Evolutionary conservation across 192 early-diverging fungal genomes (phyloP), one percentile per base, ranked within the genome.

Genomic region (Linnemannia schmuckeri): DNA sequence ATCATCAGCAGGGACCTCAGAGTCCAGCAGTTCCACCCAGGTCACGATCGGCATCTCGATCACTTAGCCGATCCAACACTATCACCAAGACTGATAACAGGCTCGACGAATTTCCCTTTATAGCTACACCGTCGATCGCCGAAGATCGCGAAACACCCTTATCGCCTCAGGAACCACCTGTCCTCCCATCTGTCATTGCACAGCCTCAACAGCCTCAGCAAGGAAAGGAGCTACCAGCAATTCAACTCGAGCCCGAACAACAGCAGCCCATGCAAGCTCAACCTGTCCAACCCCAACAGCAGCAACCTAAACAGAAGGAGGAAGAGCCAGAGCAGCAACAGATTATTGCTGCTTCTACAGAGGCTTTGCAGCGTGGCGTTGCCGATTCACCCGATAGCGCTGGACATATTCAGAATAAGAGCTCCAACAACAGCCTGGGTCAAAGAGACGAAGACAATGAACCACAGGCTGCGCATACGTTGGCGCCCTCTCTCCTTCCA

Each of bases 31-130:
- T 74, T 37, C 85, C 85, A 3, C 76, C 76, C 35, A 78, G 79
- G 35, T 74, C 85, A 8, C 49, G 76, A 22, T 87, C 85, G 3
- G 76, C 24, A 30, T 87, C 85, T 4, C 70, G 76, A 41, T 72
- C 79, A 1, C n/a, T 78, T 3, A 87, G 84, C 33, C 84, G 84
- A 61, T 79, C 77, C n/a, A 84, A 84, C 13, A 84, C 82, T 17
- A 18, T 83, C 13, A 83, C 44, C 18, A 20, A 42, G 12, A 15
- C 66, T 13, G 76, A 81, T 17, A 24, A n/a, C 38, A 66, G 24
- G 18, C 66, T 30, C 2, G 85, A 87, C 15, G 15, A 41, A 4
- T 22, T 12, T 27, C 13, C 66, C 47, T 74, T 52, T 68, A 55
- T 42, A 6, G 24, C 42, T 18, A 86, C 78, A 22, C 75, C 78